Evolutionary conservation across 1,284 basidiomycete species (phyloP), one percentile per base, ranked within the genome.

Genomic region (Athelia psychrophila): DNA sequence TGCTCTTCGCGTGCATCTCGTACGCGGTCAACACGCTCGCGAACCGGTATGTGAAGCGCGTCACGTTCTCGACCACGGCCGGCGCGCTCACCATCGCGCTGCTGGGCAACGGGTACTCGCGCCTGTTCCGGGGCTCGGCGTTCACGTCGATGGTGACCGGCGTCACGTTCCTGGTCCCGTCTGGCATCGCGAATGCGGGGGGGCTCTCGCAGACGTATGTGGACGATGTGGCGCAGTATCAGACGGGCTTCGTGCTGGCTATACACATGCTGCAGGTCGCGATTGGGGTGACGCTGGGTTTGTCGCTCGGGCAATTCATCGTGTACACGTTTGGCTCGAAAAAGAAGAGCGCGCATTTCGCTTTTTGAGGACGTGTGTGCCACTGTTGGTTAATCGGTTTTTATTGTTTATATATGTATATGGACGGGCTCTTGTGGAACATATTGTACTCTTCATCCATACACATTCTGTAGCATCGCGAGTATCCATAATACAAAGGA

Each of bases 131-230:
- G 24, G 92, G 90, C 47, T 88, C 86, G 3, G 90, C 92, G 2
- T 95, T 94, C 66, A 93, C 91, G 0, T 84, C 88, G 15, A 93
- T 91, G 87, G 88, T 92, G n/a, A 89, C 90, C 2, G 88, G 91
- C 23, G 88, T 94, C 16, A 71, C 93, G 50, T 93, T 93, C 68
- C 74, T 93, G 27, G 90, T 93, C 12, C 90, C 90, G 86, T 93
- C 90, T 54, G 91, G 90, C 56, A 89, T 95, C 54, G 87, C 90
- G 36, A 87, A 91, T 64, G 88, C 86, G 36, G 93, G 93, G 48
- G 91, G 91, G 49, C 75, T 94, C 27, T 84, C 88, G 16, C 84
- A 86, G 64, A 81, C 76, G 15, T 88, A 83, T 61, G 76, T 76
- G 48, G 83, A 71, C 44, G 81, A 82, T 2, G 78, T 80, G 12